Evolutionary conservation across 2,329 filamentous ascomycete genomes (phyloP).

Genomic region (Cordyceps sp.): DNA sequence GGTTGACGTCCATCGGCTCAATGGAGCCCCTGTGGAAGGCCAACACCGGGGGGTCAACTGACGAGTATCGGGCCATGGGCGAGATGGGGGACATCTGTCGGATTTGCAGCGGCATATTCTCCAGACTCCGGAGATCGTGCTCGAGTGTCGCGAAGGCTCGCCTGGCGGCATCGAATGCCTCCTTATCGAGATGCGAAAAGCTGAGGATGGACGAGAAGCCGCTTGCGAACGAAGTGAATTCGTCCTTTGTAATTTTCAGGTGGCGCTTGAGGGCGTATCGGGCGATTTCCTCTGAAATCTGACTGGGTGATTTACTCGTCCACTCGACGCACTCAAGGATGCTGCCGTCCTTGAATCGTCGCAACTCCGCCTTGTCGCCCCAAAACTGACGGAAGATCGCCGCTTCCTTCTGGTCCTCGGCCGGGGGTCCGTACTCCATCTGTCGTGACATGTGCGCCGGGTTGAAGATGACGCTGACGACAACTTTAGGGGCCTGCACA

Average conservation of each 20-base stretch:
- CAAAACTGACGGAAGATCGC: conserved; percentile 78
- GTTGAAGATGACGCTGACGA: conserved; percentile 57
- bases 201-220: conserved; percentile 32
- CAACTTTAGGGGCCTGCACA: conserved; percentile 21
- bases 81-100: conserved; percentile 63
- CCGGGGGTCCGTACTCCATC: conserved; percentile 76
- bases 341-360: conserved; percentile 87
- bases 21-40: conserved; percentile 25
- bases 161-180: conserved; percentile 51
- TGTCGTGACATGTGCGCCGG: conserved; percentile 53
- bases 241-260: conserved; percentile 39
- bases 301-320: conserved; percentile 44
- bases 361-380: conserved; percentile 83
- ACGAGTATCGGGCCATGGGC: conserved; percentile 58
- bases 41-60: conserved; percentile 26
- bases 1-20: conserved; percentile 55
- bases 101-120: conserved; percentile 75
- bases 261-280: conserved; percentile 55
- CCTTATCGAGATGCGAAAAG: conserved; percentile 27
- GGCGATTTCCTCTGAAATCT: conserved; percentile 67
- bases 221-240: conserved; percentile 33
- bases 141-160: conserved; percentile 60
- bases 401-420: conserved; percentile 72
- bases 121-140: conserved; percentile 57
- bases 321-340: conserved; percentile 88